Base-by-base conservation (phyloP, 345 rosid genomes). In the Viola odorata region DNA sequence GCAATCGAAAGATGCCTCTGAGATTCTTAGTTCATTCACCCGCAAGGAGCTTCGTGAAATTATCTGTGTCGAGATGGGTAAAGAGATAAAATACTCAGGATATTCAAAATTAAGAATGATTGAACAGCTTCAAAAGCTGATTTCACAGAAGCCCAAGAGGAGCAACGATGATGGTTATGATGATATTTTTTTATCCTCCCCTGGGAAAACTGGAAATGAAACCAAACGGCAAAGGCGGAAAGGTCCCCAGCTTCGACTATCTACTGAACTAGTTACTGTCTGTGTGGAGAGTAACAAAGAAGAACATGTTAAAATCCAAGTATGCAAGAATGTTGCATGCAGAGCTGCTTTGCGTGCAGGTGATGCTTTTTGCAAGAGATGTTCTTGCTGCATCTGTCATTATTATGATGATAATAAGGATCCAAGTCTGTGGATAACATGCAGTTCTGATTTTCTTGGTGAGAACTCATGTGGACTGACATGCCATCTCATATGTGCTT, bases 11-110 rank as follows among this genome's bases (percentile, higher is more conserved):
- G 69, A 86, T 80, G 96, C 89, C 47, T 54, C 82, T 5, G 82
- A 77, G 79, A 79, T 80, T 56, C 85, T 89, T 57, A 84, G 82
- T 70, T 83, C 91, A 39, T 86, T 88, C 80, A 80, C 81, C 45
- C 83, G 94, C 45, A 78, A 76, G 69, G 96, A 89, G 80, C 89
- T 89, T 74, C 85, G 78, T 39, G 85, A 89, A 65, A 86, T 89
- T 64, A 77, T 84, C 47, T 89, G 94, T 63, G 89, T 91, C 3
- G 96, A 89, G 75, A 84, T 81, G 94, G 96, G 96, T 12, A 86
- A 83, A 69, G 87, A 84, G 53, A 72, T 91, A 50, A 86, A 86
- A 64, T 89, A 84, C 64, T 80, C 89, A 0, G 96, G 96, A 37
- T 77, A 81, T 66, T 80, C 83, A 8, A 89, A 89, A 77, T 72